These are phyloP conservation scores for Begonia peltatifolia DNA, from an alignment of 306 rosid genomes.

Conservation along the genomic window DNA sequence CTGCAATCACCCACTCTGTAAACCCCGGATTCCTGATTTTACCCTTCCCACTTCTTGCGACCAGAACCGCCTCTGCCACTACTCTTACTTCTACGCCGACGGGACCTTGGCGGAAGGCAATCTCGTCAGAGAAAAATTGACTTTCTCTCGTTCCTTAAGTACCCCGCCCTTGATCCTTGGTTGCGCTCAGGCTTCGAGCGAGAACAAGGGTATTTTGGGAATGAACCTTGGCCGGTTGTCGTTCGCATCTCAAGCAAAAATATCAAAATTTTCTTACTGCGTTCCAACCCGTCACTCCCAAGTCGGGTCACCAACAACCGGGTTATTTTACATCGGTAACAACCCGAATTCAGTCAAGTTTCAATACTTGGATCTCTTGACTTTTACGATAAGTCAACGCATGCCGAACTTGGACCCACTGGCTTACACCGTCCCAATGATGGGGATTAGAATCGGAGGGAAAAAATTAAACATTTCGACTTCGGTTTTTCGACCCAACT, in stretches of 20 bases:
- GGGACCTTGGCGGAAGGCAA: conserved; percentile 90
- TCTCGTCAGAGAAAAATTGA: conserved; percentile 60
- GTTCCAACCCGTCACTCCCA: conserved; percentile 26
- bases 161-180: conserved; percentile 80
- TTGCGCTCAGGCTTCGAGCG: conserved; percentile 44
- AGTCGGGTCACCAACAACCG: conserved; percentile 25
- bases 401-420: conserved; percentile 71
- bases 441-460: conserved; percentile 41
- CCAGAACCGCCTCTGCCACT: conserved; percentile 82
- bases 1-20: conserved; percentile 65
- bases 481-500: conserved; percentile 34
- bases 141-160: conserved; percentile 32
- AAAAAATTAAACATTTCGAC: conserved; percentile 27
- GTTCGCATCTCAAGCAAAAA: conserved; percentile 51
- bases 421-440: conserved; percentile 53
- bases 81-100: conserved; percentile 85
- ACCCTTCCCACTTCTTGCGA: conserved; percentile 84
- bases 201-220: conserved; percentile 77
- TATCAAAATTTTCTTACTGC: conserved; percentile 70
- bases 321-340: conserved; percentile 53
- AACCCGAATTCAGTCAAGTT: conserved; percentile 47
- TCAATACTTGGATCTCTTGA: conserved; percentile 34
- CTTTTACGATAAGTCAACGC: conserved; percentile 38
- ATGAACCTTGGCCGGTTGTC: conserved; percentile 69
- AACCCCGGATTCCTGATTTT: conserved; percentile 77